Percentiles rank a stretch among this genome's conserved stretches.
phyloP scores from a whole-genome alignment of 768 basidiomycete species.

The Macrolepiota dolichaula region DNA sequence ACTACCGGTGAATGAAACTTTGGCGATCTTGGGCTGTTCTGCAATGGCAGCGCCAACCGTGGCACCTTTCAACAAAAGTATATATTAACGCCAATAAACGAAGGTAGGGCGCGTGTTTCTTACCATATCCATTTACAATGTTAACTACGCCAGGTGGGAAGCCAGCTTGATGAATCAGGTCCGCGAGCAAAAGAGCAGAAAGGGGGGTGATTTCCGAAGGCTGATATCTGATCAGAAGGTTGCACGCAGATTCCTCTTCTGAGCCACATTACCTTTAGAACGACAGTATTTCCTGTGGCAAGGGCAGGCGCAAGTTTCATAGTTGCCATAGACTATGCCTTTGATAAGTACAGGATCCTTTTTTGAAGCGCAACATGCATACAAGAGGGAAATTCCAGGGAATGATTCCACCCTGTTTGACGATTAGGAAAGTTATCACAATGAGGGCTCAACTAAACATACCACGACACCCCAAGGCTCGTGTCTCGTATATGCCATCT shows the following conservation, averaged over 20 bases:
- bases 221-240: conserved; percentile 11
- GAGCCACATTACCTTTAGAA: conserved; percentile 49
- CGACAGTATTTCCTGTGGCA: conserved; percentile 69
- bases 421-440: background rate
- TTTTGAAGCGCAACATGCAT: background rate
- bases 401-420: conserved; percentile 46
- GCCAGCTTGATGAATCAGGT: conserved; percentile 64
- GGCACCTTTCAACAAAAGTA: conserved; percentile 21
- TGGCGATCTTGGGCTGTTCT: conserved; percentile 60
- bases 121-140: conserved; percentile 37
- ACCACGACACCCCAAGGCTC: conserved; percentile 59
- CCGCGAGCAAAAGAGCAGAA: conserved; percentile 49
- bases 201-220: conserved; percentile 76
- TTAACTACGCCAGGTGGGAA: conserved; percentile 78
- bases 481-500: conserved; percentile 66
- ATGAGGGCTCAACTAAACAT: conserved; percentile 6
- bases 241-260: background rate
- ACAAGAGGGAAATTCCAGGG: conserved; percentile 56
- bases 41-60: conserved; percentile 68
- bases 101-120: background rate
- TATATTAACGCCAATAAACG: background rate
- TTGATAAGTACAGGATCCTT: background rate
- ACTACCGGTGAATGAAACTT: conserved; percentile 78
- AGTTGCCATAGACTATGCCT: conserved; percentile 40
- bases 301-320: conserved; percentile 78